Percentiles rank a stretch among this genome's conserved stretches.
phyloP scores from a whole-genome alignment of 192 early-diverging fungal species.

The Gonapodya sp. region DNA sequence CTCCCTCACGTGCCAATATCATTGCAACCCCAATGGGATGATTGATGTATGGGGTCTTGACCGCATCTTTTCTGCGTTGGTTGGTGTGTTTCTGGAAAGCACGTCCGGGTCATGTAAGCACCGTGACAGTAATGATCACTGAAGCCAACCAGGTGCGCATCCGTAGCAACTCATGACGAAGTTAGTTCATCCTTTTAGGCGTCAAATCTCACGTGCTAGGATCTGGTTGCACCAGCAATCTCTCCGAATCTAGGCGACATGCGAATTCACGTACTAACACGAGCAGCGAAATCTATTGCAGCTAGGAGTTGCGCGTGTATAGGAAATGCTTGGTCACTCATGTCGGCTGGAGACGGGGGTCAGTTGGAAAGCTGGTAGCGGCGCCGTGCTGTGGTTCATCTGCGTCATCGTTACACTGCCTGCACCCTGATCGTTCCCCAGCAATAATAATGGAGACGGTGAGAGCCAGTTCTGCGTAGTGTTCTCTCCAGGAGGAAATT shows the following conservation, averaged over 20 bases:
- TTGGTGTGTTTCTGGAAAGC: constrained; percentile 38
- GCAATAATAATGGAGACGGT: too few relatives aligned
- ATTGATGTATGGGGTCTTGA: constrained; percentile 52
- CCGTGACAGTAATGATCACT: not conserved
- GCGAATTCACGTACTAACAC: not conserved
- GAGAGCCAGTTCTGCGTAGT: too few relatives aligned
- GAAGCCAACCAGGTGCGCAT: not conserved
- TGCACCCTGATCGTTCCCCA: too few relatives aligned
- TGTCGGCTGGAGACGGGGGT: too few relatives aligned
- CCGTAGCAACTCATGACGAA: too few relatives aligned
- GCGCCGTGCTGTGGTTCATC: too few relatives aligned
- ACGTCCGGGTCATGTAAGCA: constrained; percentile 22
- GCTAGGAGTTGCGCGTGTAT: not conserved
- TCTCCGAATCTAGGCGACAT: not conserved
- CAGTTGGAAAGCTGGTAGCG: too few relatives aligned
- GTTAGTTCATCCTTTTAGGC: too few relatives aligned
- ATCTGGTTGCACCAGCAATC: not conserved
- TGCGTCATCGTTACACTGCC: too few relatives aligned
- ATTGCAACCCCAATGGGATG: constrained; percentile 44
- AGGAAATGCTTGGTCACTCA: too few relatives aligned
- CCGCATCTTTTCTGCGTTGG: constrained; percentile 43
- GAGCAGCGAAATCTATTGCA: not conserved
- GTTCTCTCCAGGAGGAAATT: too few relatives aligned
- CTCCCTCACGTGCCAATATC: not conserved
- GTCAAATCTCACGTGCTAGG: too few relatives aligned